A percentile compares a stretch with the other conserved stretches of the same genome.
These are phyloP conservation scores for Articulospora tetracladia DNA, from an alignment of 495 filamentous ascomycete species.

Conservation along the genomic window DNA sequence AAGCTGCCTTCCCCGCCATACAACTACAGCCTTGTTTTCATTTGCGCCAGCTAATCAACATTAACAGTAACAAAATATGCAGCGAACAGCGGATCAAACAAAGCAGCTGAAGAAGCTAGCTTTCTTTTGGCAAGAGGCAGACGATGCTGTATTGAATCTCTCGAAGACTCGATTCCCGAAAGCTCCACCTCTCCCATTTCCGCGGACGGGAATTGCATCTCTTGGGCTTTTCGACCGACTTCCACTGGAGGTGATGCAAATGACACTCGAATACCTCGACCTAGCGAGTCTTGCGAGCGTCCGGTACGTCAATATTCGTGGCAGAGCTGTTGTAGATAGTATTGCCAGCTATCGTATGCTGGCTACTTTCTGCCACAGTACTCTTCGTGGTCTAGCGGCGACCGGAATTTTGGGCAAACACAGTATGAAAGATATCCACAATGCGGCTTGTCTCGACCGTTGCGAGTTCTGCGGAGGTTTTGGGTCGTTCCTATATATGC, in stretches of 20 bases:
- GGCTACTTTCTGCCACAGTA: background rate
- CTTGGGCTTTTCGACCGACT: slow-evolving; percentile 1
- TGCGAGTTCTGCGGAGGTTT: background rate
- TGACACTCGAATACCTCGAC: background rate
- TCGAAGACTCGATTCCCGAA: background rate
- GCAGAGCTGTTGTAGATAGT: slow-evolving; percentile 2
- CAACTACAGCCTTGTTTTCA: too few relatives aligned
- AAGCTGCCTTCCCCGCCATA: too few relatives aligned
- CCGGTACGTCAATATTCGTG: slow-evolving; percentile 4
- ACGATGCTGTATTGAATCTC: background rate
- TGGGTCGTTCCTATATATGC: slow-evolving; percentile 7
- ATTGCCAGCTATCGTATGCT: background rate
- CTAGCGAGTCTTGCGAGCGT: slow-evolving; percentile 3
- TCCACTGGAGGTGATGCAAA: slow-evolving; percentile 4
- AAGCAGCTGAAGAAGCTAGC: background rate
- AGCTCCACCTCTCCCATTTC: background rate
- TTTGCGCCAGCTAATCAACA: too few relatives aligned
- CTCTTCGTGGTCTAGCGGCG: background rate
- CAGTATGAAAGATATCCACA: slow-evolving; percentile 1
- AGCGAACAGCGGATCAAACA: too few relatives aligned
- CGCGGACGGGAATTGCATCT: background rate
- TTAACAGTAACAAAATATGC: too few relatives aligned
- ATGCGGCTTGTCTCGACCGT: slow-evolving; percentile 2
- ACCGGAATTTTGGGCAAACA: background rate
- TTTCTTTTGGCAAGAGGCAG: slow-evolving; percentile 4